Conservation (phyloP, 345 rosid species). For the Raphanus raphanistrum region DNA sequence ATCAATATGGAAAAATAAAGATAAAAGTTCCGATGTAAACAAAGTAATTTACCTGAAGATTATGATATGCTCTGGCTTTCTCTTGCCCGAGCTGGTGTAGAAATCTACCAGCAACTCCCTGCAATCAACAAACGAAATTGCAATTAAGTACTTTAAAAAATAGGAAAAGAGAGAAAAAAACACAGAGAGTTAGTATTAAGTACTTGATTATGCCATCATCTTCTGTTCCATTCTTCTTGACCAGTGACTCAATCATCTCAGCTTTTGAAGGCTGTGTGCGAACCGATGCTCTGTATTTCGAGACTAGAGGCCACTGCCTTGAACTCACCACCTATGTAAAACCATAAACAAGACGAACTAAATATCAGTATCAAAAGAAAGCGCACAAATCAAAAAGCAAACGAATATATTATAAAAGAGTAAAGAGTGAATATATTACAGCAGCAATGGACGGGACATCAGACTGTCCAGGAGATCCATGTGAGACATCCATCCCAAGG, state of each 20-base stretch:
- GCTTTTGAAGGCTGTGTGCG: constrained; percentile 84
- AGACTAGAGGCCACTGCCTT: constrained; percentile 84
- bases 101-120: constrained; percentile 87
- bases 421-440: constrained; percentile 31
- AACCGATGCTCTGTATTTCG: constrained; percentile 82
- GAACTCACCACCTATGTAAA: constrained; percentile 68
- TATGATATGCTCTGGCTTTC: constrained; percentile 85
- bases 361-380: constrained; percentile 10
- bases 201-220: constrained; percentile 81
- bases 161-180: neutral
- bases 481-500: constrained; percentile 82
- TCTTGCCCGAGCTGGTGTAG: constrained; percentile 68
- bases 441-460: constrained; percentile 72
- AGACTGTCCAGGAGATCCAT: constrained; percentile 73
- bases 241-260: constrained; percentile 83
- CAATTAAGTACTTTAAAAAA: neutral
- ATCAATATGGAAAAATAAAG: neutral
- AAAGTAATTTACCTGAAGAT: constrained; percentile 65
- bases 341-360: neutral
- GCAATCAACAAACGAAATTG: constrained; percentile 9
- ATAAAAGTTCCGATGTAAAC: neutral
- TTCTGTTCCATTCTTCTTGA: constrained; percentile 59
- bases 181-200: neutral
- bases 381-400: neutral
- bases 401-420: neutral